Evolutionary conservation across 345 rosid species (phyloP), one percentile per base, ranked within the genome.

Genomic region (Linum lewisii): DNA sequence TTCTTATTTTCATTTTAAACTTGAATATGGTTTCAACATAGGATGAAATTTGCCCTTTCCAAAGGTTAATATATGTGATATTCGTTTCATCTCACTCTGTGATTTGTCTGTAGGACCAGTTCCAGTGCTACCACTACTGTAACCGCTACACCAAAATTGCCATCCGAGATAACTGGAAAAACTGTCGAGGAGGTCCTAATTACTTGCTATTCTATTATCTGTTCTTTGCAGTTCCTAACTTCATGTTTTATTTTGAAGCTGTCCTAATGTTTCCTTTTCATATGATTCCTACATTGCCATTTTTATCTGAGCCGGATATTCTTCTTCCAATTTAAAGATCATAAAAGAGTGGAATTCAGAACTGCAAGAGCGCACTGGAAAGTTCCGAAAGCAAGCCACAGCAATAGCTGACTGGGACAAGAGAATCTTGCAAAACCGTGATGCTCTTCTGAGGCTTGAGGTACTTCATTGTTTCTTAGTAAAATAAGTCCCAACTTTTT

Each of bases 331-430:
- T 57, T 58, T 57, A 72, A 69, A 93, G 99, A 89, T 90, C 64
- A 93, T 93, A 73, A 94, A 84, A 75, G 95, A 85, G 71, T 90
- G 99, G 97, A 94, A 94, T 66, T 67, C 83, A 63, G 97, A 94
- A 77, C 82, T 94, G 65, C 96, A 87, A 75, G 95, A 87, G 78
- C 83, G 95, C 62, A 81, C 97, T 34, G 90, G 85, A 67, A 94
- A 85, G 66, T 94, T 94, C 65, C 73, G 81, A 49, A 93, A 85
- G 77, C 97, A 93, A 68, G 99, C 99, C 57, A 79, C 68, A 76
- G 96, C 97, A 37, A 81, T 93, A 65, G 94, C 97, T 71, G 97
- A 87, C 59, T 93, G 99, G 99, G 99, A 93, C 71, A 87, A 86
- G 75, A 80, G 97, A 64, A 93, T 93, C 78, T 82, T 89, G 85